Conservation (phyloP, 495 filamentous ascomycete species). For the Xylaria bambusicola region DNA sequence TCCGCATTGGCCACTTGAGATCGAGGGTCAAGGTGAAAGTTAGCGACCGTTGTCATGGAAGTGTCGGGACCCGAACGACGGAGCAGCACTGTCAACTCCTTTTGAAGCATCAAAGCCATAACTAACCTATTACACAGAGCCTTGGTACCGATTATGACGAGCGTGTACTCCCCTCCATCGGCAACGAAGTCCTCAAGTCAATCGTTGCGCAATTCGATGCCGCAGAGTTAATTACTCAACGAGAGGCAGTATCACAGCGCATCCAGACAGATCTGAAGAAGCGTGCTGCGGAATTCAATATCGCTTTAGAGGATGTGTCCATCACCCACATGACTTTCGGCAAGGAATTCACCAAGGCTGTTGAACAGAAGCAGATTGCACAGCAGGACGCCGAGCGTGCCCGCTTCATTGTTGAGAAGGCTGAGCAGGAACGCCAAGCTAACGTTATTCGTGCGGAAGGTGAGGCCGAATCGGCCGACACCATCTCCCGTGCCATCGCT, state of each 20-base stretch:
- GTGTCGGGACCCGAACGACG: neutral
- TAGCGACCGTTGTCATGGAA: neutral
- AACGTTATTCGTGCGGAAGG: constrained; percentile 98
- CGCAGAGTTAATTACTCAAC: constrained; percentile 98
- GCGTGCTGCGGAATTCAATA: constrained; percentile 98
- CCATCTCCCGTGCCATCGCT: constrained; percentile 88
- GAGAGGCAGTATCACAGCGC: constrained; percentile 91
- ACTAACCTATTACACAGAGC: constrained; percentile 41
- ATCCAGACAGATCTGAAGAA: constrained; percentile 94
- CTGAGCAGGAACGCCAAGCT: constrained; percentile 97
- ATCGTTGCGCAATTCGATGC: constrained; percentile 99
- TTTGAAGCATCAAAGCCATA: neutral
- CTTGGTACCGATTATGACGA: constrained; percentile 99
- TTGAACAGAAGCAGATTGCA: constrained; percentile 99
- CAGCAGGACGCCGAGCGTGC: constrained; percentile 98
- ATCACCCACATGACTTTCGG: constrained; percentile 99
- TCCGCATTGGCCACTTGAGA: neutral
- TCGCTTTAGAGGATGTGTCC: constrained; percentile 95
- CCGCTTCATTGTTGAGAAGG: constrained; percentile 97
- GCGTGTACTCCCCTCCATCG: constrained; percentile 98
- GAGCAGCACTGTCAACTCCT: neutral
- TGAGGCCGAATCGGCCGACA: constrained; percentile 93
- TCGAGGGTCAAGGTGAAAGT: neutral
- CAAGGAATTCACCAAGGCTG: constrained; percentile 96
- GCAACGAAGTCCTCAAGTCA: constrained; percentile 99